Percentiles rank a stretch among this genome's conserved stretches.
Evolutionary conservation across 306 rosid genomes (phyloP).

Genomic region (Ammopiptanthus mongolicus): DNA sequence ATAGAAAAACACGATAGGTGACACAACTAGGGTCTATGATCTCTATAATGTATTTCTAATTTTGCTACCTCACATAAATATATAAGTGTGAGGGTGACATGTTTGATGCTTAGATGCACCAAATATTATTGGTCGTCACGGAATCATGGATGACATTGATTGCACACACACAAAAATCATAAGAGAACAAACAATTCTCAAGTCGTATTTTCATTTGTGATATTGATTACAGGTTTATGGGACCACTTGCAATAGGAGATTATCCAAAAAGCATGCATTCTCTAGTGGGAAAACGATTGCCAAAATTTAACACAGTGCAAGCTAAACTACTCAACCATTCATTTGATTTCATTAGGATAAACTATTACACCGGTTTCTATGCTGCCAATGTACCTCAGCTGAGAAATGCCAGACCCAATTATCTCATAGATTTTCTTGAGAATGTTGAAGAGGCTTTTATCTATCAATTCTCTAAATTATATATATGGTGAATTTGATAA

Average conservation of each 20-base stretch:
- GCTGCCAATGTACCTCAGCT: conserved; percentile 19
- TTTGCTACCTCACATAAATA: too few relatives aligned
- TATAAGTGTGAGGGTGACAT: too few relatives aligned
- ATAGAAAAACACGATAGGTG: too few relatives aligned
- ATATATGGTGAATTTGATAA: not conserved
- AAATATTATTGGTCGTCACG: not conserved
- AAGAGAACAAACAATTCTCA: not conserved
- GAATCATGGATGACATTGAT: not conserved
- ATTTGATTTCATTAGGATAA: conserved; percentile 62
- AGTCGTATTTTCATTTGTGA: not conserved
- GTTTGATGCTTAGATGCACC: too few relatives aligned
- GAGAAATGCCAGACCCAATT: not conserved
- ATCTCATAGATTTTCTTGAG: conserved; percentile 28
- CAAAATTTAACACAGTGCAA: conserved; percentile 34
- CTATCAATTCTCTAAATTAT: not conserved
- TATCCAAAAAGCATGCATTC: conserved; percentile 53
- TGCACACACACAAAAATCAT: not conserved
- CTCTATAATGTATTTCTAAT: too few relatives aligned
- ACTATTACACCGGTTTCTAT: conserved; percentile 53
- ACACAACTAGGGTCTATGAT: too few relatives aligned
- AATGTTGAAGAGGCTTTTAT: conserved; percentile 11
- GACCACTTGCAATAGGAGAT: conserved; percentile 45
- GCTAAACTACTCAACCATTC: conserved; percentile 34
- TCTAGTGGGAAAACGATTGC: conserved; percentile 43
- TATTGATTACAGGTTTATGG: conserved; percentile 46